Percentiles rank a stretch among this genome's conserved stretches.
phyloP scores from a whole-genome alignment of 345 rosid genomes.

The Lenwebbia sp. region DNA sequence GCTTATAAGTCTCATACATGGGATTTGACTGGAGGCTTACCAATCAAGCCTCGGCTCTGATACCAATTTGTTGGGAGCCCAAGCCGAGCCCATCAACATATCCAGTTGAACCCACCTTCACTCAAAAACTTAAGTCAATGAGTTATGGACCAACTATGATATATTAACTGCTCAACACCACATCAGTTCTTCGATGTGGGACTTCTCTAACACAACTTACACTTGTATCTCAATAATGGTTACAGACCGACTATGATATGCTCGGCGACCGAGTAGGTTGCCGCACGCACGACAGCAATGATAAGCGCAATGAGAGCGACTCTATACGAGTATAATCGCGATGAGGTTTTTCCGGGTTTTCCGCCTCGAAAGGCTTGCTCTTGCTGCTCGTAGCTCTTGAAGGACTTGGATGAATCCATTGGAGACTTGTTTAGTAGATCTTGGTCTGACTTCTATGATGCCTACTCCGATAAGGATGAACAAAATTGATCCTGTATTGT shows the following conservation, averaged over 20 bases:
- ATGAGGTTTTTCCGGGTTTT: conserved; percentile 9
- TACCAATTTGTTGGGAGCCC: too few relatives aligned
- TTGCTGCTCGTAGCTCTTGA: conserved; percentile 3
- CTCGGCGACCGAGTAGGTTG: not conserved
- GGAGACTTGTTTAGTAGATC: not conserved
- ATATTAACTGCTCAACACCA: too few relatives aligned
- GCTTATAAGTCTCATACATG: too few relatives aligned
- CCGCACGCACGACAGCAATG: not conserved
- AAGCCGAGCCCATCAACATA: too few relatives aligned
- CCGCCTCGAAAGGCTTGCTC: conserved; percentile 7
- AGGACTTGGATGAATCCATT: conserved; percentile 1
- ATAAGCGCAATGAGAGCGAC: not conserved
- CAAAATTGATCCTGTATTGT: not conserved
- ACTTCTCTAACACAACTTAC: too few relatives aligned
- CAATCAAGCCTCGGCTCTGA: too few relatives aligned
- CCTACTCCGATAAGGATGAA: not conserved
- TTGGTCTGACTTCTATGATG: not conserved
- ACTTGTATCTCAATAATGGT: too few relatives aligned
- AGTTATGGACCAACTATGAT: too few relatives aligned
- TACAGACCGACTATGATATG: conserved; percentile 7
- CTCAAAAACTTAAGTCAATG: too few relatives aligned
- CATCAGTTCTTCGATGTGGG: too few relatives aligned
- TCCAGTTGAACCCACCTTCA: too few relatives aligned
- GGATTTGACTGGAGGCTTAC: too few relatives aligned
- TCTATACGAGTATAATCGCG: conserved; percentile 1